Base-by-base conservation (phyloP, 805 yeast species). In the Metschnikowia noctiluminum region DNA sequence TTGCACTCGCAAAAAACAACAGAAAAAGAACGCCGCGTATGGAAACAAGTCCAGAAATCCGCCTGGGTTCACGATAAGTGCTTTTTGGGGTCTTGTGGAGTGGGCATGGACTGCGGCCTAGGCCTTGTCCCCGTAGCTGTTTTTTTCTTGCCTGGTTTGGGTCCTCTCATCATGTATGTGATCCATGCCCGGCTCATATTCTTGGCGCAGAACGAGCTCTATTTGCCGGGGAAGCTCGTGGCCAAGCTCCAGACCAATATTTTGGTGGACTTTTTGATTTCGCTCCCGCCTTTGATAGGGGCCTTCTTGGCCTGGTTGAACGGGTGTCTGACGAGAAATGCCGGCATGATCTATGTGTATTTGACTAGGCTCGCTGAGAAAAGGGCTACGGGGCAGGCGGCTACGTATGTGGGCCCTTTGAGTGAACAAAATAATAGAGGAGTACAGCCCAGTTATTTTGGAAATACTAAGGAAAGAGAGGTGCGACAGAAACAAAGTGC, bases 41-140 rank as follows among this genome's bases (percentile, higher is more conserved):
- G 94, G 95, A 86, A 84, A 61, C 68, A 64, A 27, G 70, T 90
- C n/a, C 91, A 85, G 60, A 74, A 70, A 43, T 77, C 80, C 51
- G 97, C 97, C 0, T 91, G 97, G 97, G 60, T 77, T 13, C 90
- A 92, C 62, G 98, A 92, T 63, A 78, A 79, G 55, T 88, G 95
- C 62, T 79, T 89, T 59, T 73, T 87, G 63, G 96, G 96, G 0
- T 84, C 91, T 53, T 84, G 82, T 50, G 72, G 74, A 0, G 69
- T 71, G 40, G 84, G 87, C 11, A 74, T 79, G 55, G 90, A 82
- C 66, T 77, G 89, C 55, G 92, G 94, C 1, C 57, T 87, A 15
- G 97, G 97, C 0, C 65, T 85, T 60, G 92, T 86, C 1, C 94
- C 96, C 1, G 44, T 90, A 12, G 75, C 84, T 36, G 77, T 85